These are phyloP conservation scores for Aureobasidium sp. DNA, from an alignment of 2,329 filamentous ascomycete species.

Conservation along the genomic window DNA sequence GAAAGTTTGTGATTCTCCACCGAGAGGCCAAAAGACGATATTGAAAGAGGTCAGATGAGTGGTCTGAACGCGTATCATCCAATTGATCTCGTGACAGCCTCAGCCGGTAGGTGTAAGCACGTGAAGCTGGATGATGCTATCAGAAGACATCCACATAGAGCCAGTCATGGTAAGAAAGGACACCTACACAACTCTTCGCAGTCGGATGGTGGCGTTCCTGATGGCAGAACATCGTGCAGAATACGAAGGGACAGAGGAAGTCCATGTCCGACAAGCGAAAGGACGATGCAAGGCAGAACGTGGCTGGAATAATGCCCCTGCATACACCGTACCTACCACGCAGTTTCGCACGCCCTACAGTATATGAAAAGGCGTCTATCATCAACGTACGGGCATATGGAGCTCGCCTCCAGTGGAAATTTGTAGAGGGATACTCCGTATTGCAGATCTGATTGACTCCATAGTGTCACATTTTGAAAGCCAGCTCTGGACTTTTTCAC, in stretches of 20 bases:
- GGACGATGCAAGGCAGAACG: background rate
- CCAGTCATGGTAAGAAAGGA: too few relatives aligned
- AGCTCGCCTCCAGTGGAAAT: background rate
- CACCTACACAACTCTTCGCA: background rate
- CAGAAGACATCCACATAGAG: too few relatives aligned
- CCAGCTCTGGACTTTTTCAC: slow-evolving; percentile 7
- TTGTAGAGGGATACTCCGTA: background rate
- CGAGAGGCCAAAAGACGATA: too few relatives aligned
- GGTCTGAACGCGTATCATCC: too few relatives aligned
- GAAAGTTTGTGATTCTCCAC: too few relatives aligned
- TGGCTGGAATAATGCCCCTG: slow-evolving; percentile 6
- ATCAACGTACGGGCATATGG: background rate
- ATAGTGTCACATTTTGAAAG: background rate
- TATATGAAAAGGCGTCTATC: background rate
- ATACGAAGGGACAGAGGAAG: background rate
- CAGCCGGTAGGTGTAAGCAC: too few relatives aligned
- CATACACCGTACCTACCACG: background rate
- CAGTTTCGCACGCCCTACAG: background rate
- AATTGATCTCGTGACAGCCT: too few relatives aligned
- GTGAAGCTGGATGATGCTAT: too few relatives aligned
- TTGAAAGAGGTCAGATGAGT: too few relatives aligned
- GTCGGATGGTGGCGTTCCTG: background rate
- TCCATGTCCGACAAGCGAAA: slow-evolving; percentile 3
- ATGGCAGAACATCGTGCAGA: background rate
- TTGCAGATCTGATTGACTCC: background rate